These are phyloP conservation scores for Aristolochia californica DNA, from an alignment of 164 flowering plant genomes.

Conservation along the genomic window DNA sequence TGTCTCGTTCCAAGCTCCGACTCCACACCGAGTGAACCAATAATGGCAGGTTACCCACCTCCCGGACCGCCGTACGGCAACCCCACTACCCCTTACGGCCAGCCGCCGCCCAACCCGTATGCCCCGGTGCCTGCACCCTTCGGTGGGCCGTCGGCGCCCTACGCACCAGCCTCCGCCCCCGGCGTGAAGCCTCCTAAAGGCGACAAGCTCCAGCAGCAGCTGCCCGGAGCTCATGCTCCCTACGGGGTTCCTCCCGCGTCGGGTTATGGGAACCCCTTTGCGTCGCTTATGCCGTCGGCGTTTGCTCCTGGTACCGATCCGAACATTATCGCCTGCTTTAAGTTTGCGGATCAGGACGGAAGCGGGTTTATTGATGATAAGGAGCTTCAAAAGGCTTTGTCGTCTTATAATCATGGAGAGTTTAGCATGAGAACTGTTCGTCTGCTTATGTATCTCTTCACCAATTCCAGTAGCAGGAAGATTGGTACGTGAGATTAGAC, in stretches of 20 bases:
- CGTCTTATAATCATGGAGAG: conserved; percentile 51
- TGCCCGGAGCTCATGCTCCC: background rate
- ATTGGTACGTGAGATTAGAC: conserved; percentile 40
- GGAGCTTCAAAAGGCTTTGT: conserved; percentile 77
- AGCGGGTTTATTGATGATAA: conserved; percentile 84
- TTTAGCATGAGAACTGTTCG: conserved; percentile 80
- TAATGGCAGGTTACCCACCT: conserved; percentile 26
- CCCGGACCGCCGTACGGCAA: conserved; percentile 2
- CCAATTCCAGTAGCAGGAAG: conserved; percentile 57
- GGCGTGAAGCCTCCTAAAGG: conserved; percentile 19
- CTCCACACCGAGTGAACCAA: background rate
- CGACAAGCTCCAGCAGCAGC: conserved; percentile 3
- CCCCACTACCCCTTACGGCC: conserved; percentile 10
- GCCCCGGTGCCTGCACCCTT: conserved; percentile 4
- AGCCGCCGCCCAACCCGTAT: conserved; percentile 14
- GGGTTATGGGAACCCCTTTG: conserved; percentile 46
- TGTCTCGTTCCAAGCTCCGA: background rate
- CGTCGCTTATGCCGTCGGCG: conserved; percentile 51
- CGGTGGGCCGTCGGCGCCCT: conserved; percentile 24
- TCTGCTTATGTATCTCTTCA: conserved; percentile 83
- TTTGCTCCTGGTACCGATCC: conserved; percentile 98
- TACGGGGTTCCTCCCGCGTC: conserved; percentile 20
- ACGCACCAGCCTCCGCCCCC: conserved; percentile 4
- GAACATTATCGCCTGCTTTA: conserved; percentile 59
- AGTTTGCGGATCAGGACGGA: conserved; percentile 69